Percentiles rank a stretch among this genome's conserved stretches.
Conservation (phyloP, 2,329 filamentous ascomycete species). For the Monosporascus sp. region DNA sequence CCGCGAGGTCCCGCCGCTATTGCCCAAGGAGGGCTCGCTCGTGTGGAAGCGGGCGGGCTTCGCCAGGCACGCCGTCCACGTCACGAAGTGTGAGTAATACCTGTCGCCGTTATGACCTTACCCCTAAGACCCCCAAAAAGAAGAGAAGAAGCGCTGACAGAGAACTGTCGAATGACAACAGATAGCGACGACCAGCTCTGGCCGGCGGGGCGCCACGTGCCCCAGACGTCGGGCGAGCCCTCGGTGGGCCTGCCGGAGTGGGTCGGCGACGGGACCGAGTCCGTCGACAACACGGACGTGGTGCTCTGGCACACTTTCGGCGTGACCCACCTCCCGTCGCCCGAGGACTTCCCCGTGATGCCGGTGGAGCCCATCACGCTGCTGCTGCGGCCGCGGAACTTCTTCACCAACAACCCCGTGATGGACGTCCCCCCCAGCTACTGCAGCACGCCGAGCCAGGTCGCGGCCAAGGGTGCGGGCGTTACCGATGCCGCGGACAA, state of each 20-base stretch:
- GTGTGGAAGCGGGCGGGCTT: conserved; percentile 91
- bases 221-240: conserved; percentile 78
- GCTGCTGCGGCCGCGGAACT: conserved; percentile 72
- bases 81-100: conserved; percentile 70
- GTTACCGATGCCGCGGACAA: conserved; percentile 26
- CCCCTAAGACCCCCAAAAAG: too few species aligned
- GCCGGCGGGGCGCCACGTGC: conserved; percentile 81
- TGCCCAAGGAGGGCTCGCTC: conserved; percentile 75
- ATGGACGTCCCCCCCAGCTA: conserved; percentile 77
- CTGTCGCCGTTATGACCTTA: neutral
- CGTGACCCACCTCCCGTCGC: conserved; percentile 80
- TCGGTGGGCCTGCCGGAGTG: conserved; percentile 68
- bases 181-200: conserved; percentile 78
- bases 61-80: conserved; percentile 79
- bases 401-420: conserved; percentile 74
- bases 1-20: conserved; percentile 69
- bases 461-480: conserved; percentile 26
- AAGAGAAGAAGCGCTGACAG: neutral
- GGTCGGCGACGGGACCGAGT: conserved; percentile 65
- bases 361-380: conserved; percentile 80
- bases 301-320: conserved; percentile 95
- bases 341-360: conserved; percentile 92
- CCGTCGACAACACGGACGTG: conserved; percentile 75
- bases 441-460: conserved; percentile 64
- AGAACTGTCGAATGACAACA: conserved; percentile 24